A percentile compares a stretch with the other conserved stretches of the same genome.
phyloP scores from a whole-genome alignment of 2,329 filamentous ascomycete species.

The Calonectria henricotiae region DNA sequence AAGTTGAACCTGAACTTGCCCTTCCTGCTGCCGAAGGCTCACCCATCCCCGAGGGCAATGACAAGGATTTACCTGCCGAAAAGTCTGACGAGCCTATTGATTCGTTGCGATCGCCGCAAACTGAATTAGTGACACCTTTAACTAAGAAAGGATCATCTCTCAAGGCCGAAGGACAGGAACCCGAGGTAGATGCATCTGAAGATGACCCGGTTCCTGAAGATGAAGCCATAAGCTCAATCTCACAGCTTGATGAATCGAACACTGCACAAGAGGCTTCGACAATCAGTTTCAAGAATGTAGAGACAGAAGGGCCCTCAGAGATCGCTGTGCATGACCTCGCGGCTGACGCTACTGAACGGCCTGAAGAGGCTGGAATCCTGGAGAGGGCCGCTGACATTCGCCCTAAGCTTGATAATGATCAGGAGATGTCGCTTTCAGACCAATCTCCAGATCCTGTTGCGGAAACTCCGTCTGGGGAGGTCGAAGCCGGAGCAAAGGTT shows the following conservation, averaged over 20 bases:
- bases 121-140: not conserved
- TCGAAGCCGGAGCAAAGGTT: not conserved
- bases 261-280: not conserved
- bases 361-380: not conserved
- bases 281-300: not conserved
- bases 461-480: not conserved
- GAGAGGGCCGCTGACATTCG: not conserved
- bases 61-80: not conserved
- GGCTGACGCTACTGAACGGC: not conserved
- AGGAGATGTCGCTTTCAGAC: not conserved
- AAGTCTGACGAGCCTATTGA: not conserved
- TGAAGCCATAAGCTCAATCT: not conserved
- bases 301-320: not conserved
- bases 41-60: not conserved
- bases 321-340: not conserved
- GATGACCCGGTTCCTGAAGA: not conserved
- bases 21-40: not conserved
- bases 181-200: not conserved
- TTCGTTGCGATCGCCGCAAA: not conserved
- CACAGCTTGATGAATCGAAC: not conserved
- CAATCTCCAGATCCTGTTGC: not conserved
- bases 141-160: not conserved
- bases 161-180: not conserved
- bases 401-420: not conserved
- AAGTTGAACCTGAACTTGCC: not conserved